Evolutionary conservation across 148 eudicot species (phyloP).

Genomic region (Cornus kousa): DNA sequence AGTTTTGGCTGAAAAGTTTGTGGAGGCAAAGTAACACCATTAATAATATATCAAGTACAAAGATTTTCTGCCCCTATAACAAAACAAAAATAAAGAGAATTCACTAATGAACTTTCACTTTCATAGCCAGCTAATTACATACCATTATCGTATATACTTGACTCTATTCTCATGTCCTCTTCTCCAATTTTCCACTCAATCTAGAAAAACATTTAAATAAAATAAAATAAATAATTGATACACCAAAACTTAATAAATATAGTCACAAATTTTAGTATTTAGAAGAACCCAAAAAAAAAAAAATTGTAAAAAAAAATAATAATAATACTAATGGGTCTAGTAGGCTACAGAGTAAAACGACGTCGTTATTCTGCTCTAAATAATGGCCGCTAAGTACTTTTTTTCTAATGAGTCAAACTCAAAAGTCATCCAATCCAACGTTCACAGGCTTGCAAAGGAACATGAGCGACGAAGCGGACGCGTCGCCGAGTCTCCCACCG

Average conservation of each 20-base stretch:
- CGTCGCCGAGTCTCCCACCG: constrained; percentile 23
- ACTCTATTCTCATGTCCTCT: not conserved
- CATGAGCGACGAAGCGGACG: constrained; percentile 59
- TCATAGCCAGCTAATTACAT: not conserved
- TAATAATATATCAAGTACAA: not conserved
- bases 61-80: not conserved
- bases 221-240: too few species aligned
- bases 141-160: not conserved
- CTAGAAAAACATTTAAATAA: too few species aligned
- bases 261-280: not conserved
- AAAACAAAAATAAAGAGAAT: not conserved
- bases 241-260: not conserved
- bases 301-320: not conserved
- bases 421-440: constrained; percentile 35
- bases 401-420: not conserved
- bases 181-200: not conserved
- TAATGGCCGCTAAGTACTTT: not conserved
- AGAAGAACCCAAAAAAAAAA: not conserved
- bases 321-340: too few species aligned
- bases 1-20: too few species aligned
- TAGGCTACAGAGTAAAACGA: not conserved
- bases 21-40: too few species aligned
- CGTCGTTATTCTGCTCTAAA: not conserved
- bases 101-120: not conserved
- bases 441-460: constrained; percentile 76